A percentile compares a stretch with the other conserved stretches of the same genome.
Conservation (phyloP, 306 rosid species). For the Dicorynia guianensis region DNA sequence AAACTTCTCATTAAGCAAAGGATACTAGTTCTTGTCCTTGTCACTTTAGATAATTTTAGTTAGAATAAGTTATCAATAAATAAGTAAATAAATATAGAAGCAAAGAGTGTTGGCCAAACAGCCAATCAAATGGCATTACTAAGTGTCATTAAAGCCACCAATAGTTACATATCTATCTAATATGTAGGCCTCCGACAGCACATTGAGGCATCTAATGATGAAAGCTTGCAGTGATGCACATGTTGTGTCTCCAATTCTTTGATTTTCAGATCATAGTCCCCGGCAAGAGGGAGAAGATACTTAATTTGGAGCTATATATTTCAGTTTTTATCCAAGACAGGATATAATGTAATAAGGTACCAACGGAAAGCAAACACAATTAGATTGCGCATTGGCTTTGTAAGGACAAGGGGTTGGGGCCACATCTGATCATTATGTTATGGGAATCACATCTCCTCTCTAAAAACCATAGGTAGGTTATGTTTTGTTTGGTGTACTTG, state of each 20-base stretch:
- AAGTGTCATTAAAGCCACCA: conserved; percentile 37
- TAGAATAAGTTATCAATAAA: too few species aligned
- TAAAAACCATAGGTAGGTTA: neutral
- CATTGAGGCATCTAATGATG: conserved; percentile 43
- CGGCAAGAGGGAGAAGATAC: conserved; percentile 34
- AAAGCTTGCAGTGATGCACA: conserved; percentile 40
- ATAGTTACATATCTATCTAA: conserved; percentile 38
- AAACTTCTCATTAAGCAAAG: too few species aligned
- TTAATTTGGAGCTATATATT: conserved; percentile 33
- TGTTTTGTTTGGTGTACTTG: conserved; percentile 7
- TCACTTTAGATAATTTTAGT: too few species aligned
- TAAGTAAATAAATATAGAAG: too few species aligned
- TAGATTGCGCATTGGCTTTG: neutral
- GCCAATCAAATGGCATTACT: conserved; percentile 34
- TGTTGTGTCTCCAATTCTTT: conserved; percentile 46
- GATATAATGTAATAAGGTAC: conserved; percentile 1
- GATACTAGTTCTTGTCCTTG: too few species aligned
- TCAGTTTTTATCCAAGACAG: conserved; percentile 36
- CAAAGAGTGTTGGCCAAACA: conserved; percentile 10
- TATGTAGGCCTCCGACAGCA: conserved; percentile 29
- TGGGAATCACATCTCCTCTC: conserved; percentile 30
- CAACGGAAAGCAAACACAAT: conserved; percentile 25
- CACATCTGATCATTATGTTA: conserved; percentile 41
- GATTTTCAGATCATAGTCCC: conserved; percentile 15
- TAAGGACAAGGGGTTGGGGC: conserved; percentile 11